Base-by-base conservation (phyloP, 306 rosid genomes). In the Canavalia gladiata region DNA sequence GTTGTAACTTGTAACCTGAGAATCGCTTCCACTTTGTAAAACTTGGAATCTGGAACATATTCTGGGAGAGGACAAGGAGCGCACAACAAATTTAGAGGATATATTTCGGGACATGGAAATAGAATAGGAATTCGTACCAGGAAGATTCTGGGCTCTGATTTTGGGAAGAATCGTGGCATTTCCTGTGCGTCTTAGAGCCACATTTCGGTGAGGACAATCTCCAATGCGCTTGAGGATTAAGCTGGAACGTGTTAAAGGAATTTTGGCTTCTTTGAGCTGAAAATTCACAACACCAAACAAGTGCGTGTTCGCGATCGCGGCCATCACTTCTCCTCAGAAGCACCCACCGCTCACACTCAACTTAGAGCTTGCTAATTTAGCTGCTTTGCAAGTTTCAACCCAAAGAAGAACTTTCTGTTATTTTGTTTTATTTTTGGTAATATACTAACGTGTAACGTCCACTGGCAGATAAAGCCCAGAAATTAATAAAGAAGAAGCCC, bases 21-120 rank as follows among this genome's bases (percentile, higher is more conserved):
- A 87, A 95, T 90, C 7, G 98, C 99, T 91, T 93, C 99, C 82
- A 95, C 90, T 89, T 93, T 91, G 88, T 91, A 95, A 84, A 91
- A 93, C 69, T 95, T 59, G 39, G 97, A 86, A 77, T 88, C 91
- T 9, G 97, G 96, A 70, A 79, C 54, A 85, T 90, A 90, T 45
- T 70, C 98, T 88, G 85, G 10, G 52, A 78, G 39, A 41, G n/a
- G 68, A 34, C 29, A 43, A 37, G n/a, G 30, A 9, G 10, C 11
- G 81, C 35, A 35, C 30, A 83, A 74, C 47, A 68, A 49, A 58
- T 39, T 47, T 9, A 73, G 51, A 7, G 0, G 1, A 28, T 2
- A 9, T 18, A 30, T 13, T 18, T 18, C 25, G 25, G 42, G 6
- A 52, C 0, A 51, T 7, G 59, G 33, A 3, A n/a, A 13, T 25